Base-by-base conservation (phyloP, 441 rosid species). In the Daphne laureola region DNA sequence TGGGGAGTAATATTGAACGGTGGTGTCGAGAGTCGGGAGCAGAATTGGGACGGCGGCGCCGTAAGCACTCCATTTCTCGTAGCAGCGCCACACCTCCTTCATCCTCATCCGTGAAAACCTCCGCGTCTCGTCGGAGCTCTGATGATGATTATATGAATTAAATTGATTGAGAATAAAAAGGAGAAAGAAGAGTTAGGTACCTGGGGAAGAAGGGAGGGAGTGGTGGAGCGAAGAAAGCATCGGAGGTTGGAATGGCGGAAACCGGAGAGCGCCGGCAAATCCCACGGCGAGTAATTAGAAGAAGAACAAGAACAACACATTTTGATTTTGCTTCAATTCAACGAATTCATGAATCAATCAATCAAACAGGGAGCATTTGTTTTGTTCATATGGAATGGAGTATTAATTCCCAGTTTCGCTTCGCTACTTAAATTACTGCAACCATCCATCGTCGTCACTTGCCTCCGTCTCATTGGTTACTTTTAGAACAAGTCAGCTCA, bases 1-100 rank as follows among this genome's bases (percentile, higher is more conserved):
- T 4, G 53, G 64, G n/a, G 45, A 17, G 23, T 61, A 61, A 25
- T 61, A 61, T 27, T 61, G 64, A 11, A 61, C 45, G 0, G 53
- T 40, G 9, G 31, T 46, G 3, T 52, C 52, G 25, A 23, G 51
- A 38, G 46, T 52, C 35, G 53, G 26, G 8, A 61, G 40, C 13
- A 45, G 13, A 44, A 61, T 27, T 1, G 64, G 58, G 35, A 61
- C 64, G 25, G 8, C 52, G 23, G 13, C 52, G 1, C 64, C 58
- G 4, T 46, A 61, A 8, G 35, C 52, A 46, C 58, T 53, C 64
- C 52, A 53, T 41, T 61, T 52, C 11, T 35, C 26, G 4, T 17
- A 46, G 17, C 35, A 31, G 6, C 46, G 15, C 64, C 64, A 61
- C 17, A 61, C 6, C 11, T 61, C 64, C 11, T 38, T 45, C 18